Base-by-base conservation (phyloP, 2,329 filamentous ascomycete species). In the Sclerotinia glacialis region DNA sequence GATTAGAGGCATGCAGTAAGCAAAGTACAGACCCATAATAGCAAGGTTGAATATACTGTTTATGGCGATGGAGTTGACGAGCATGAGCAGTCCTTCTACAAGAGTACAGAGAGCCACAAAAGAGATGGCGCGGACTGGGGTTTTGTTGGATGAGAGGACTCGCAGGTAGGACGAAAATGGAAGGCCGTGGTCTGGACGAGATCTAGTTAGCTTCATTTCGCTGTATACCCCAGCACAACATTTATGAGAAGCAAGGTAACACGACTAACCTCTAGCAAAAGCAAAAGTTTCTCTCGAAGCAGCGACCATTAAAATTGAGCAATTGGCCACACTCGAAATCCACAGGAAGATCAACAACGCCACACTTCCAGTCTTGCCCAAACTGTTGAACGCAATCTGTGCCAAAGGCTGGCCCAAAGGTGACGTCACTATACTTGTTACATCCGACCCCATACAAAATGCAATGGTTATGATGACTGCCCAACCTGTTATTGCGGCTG, bases 381-480 rank as follows among this genome's bases (percentile, higher is more conserved):
- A 79, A 46, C 82, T 83, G 73, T 86, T 84, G 76, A 82, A 83
- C 73, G 83, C 86, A 73, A 86, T 83, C 69, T 86, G 83, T 3
- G 81, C 82, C 18, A 85, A 79, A 23, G 84, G 84, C 73, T 85
- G 83, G 28, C 77, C 79, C 63, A 84, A 79, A 46, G 78, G 76
- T 11, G 78, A 80, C 1, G 78, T 80, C 3, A 85, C 77, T 67
- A 85, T 80, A 9, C 75, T 74, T 26, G 73, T 68, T 0, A 80
- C 77, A 72, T 85, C 79, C 18, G 73, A 63, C 40, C 83, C 83
- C 80, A 85, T 85, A 76, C 79, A 82, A 75, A 85, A 86, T 66
- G 79, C 81, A 53, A 86, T 81, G 8, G 85, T 83, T 67, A 86
- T 84, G 74, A 83, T 85, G 76, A 84, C 85, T 37, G 85, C 77